Evolutionary conservation across 2,329 filamentous ascomycete genomes (phyloP), one percentile per base, ranked within the genome.

Genomic region (Rachicladosporium sp.): DNA sequence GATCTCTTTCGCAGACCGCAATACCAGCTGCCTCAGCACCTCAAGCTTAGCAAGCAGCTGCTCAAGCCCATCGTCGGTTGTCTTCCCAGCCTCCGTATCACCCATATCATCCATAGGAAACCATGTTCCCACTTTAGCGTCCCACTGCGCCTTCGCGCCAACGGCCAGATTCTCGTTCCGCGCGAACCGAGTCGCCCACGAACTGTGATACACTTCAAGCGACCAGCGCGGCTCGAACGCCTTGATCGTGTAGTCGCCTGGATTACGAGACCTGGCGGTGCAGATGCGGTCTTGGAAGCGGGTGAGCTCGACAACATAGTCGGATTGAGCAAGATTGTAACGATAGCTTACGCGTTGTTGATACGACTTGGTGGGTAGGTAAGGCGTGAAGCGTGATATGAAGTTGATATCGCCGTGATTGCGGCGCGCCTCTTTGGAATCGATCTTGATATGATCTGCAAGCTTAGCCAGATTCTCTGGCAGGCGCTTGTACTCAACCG

Each of bases 221-320:
- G 45, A 47, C 55, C 55, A 58, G 7, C 54, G 48, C 6, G 50
- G 43, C 39, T 58, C 52, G 33, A 44, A 49, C 6, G 47, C 31
- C 2, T 37, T 46, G 11, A 42, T 33, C 7, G 41, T 10, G 10
- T 36, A 36, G 12, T 32, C 36, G 15, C n/a, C 35, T 1, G 23
- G 30, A 11, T 13, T 33, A 3, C 11, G 32, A 23, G 29, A 38
- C 3, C 33, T 23, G 13, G 35, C 31, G 5, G 40, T 23, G 19
- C 40, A 45, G n/a, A 35, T 35, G 12, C 44, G 40, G 29, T 53
- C 43, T 36, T 58, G 54, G 41, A 55, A 53, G n/a, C 49, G 48
- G 8, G 43, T 39, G 19, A 60, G 41, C 33, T 58, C 55, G 9
- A 57, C 43, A 1, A 41, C 50, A 41, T 54, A 60, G 27, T 53